Conservation (phyloP, 441 rosid genomes). For the Corymbia calophylla region DNA sequence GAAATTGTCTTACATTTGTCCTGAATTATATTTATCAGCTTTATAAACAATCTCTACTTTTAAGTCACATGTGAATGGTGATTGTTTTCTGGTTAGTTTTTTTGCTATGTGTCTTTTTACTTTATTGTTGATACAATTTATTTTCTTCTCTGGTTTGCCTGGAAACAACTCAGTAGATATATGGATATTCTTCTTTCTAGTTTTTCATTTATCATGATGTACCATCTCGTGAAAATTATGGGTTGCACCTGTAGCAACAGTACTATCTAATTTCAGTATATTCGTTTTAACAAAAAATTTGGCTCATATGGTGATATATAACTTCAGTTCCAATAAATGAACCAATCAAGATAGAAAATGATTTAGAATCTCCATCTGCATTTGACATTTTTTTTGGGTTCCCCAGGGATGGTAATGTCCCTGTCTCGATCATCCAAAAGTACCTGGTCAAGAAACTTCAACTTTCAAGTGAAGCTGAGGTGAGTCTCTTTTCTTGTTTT, state of each 20-base stretch:
- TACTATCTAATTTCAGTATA: neutral
- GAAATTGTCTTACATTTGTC: neutral
- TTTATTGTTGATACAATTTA: neutral
- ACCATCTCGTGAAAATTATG: neutral
- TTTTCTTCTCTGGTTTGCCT: neutral
- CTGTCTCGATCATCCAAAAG: conserved; percentile 58
- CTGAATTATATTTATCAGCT: neutral
- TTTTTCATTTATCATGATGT: neutral
- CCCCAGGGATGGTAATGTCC: conserved; percentile 60
- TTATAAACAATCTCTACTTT: neutral
- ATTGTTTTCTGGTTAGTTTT: neutral
- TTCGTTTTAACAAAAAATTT: neutral
- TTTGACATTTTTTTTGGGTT: neutral
- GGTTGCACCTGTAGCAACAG: neutral
- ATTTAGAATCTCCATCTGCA: neutral
- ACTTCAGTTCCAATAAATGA: neutral
- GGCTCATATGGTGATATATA: neutral
- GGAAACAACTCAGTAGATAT: neutral
- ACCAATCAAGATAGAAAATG: neutral
- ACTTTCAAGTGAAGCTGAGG: conserved; percentile 56
- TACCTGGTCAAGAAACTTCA: conserved; percentile 62
- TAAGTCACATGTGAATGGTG: neutral
- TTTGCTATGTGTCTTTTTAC: neutral
- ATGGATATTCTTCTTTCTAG: neutral
- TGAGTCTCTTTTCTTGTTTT: conserved; percentile 9